Evolutionary conservation across 2,329 filamentous ascomycete species (phyloP).

Genomic region (Aspergillus sergii): DNA sequence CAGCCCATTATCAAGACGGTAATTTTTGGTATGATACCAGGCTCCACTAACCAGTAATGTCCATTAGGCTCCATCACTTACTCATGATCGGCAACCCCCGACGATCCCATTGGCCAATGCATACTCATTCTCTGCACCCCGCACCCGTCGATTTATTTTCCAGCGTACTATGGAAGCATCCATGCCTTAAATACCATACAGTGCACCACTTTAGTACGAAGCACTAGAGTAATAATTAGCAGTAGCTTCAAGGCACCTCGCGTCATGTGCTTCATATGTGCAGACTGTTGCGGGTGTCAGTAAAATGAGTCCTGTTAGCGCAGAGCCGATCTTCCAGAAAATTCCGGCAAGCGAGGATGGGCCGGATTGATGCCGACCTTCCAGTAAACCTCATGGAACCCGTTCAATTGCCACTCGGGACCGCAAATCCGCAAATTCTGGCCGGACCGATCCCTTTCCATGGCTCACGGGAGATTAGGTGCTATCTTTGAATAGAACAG

Average conservation of each 20-base stretch:
- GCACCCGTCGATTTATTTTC: conserved; percentile 13
- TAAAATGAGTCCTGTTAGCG: neutral
- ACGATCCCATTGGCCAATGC: conserved; percentile 18
- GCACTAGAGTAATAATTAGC: neutral
- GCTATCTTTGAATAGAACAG: conserved; percentile 8
- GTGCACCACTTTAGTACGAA: no score
- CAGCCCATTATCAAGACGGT: neutral
- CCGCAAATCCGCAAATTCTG: conserved; percentile 12
- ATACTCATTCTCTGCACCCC: conserved; percentile 17
- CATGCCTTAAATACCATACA: neutral
- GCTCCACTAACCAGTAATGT: neutral
- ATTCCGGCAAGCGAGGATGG: neutral
- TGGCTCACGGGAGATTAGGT: conserved; percentile 14
- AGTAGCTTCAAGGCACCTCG: neutral
- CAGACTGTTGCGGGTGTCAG: neutral
- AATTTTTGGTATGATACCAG: neutral
- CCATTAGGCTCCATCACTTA: neutral
- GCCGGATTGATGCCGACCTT: neutral
- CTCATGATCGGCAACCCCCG: conserved; percentile 15
- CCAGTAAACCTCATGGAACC: neutral
- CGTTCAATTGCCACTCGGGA: conserved; percentile 15
- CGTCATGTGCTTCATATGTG: neutral
- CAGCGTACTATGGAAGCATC: conserved; percentile 1
- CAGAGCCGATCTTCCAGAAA: neutral
- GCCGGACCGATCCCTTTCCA: conserved; percentile 15